Conservation (phyloP, 176 grass and related monocot species). For the Musa acuminata region DNA sequence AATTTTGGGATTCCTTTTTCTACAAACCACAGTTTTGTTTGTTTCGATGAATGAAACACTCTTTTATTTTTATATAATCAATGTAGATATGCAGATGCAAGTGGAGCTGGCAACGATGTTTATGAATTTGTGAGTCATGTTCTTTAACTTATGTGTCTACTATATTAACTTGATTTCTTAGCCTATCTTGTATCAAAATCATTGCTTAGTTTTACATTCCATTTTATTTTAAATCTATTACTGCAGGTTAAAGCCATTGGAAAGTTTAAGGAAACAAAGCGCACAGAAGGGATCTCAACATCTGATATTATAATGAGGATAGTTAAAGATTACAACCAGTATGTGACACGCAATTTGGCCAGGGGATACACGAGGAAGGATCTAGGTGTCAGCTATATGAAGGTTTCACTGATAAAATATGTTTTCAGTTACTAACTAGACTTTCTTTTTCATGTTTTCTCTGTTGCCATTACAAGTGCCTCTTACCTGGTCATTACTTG, state of each 20-base stretch:
- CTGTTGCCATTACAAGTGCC: background rate
- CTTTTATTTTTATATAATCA: constrained; percentile 30
- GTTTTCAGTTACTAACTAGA: background rate
- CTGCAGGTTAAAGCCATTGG: constrained; percentile 77
- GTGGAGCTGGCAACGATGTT: constrained; percentile 88
- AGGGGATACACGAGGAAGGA: constrained; percentile 91
- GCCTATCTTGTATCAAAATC: constrained; percentile 5
- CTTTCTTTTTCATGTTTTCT: background rate
- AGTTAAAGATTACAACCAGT: constrained; percentile 93
- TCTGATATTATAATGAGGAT: constrained; percentile 99
- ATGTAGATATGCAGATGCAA: constrained; percentile 90
- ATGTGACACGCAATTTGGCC: constrained; percentile 95
- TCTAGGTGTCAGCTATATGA: constrained; percentile 96
- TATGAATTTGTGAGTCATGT: constrained; percentile 75
- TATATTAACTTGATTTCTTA: constrained; percentile 2
- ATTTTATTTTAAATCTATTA: constrained; percentile 14
- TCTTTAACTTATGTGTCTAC: background rate
- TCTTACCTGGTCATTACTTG: background rate
- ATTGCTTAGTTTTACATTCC: constrained; percentile 1
- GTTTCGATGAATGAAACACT: background rate
- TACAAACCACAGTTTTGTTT: background rate
- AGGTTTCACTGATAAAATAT: constrained; percentile 18
- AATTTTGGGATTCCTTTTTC: background rate
- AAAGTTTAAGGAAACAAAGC: constrained; percentile 91
- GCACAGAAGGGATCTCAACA: constrained; percentile 94